Evolutionary conservation across 2,329 filamentous ascomycete genomes (phyloP).

Genomic region (Rhytidhysteron rufulum): DNA sequence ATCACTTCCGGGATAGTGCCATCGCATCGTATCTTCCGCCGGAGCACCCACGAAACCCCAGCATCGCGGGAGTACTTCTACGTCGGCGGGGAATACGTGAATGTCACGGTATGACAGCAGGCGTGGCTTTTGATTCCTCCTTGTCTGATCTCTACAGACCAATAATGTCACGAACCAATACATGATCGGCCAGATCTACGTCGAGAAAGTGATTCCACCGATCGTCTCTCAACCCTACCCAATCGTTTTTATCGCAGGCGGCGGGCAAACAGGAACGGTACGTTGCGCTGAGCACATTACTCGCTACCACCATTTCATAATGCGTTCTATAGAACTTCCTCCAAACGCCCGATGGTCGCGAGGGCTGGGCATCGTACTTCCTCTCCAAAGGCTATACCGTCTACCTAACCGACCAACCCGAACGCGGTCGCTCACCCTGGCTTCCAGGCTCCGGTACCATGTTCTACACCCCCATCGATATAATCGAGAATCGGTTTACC

Average conservation of each 20-base stretch:
- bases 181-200: neutral
- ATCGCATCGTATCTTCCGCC: no score
- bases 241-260: conserved; percentile 4
- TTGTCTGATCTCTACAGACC: no score
- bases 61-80: conserved; percentile 1
- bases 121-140: no score
- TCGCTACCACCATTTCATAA: neutral
- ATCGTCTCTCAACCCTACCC: conserved; percentile 3
- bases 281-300: neutral
- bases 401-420: conserved; percentile 42
- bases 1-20: no score
- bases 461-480: conserved; percentile 1
- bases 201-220: neutral
- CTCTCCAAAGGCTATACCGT: conserved; percentile 43
- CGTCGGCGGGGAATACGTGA: neutral
- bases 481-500: conserved; percentile 5
- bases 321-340: conserved; percentile 38
- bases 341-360: conserved; percentile 46
- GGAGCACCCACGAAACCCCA: no score
- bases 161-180: neutral
- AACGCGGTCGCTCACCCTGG: conserved; percentile 26
- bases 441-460: conserved; percentile 1
- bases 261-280: conserved; percentile 5
- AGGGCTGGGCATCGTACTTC: conserved; percentile 48
- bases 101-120: neutral